Conservation (phyloP, 2,329 filamentous ascomycete species). For the Podosphaera fusca region DNA sequence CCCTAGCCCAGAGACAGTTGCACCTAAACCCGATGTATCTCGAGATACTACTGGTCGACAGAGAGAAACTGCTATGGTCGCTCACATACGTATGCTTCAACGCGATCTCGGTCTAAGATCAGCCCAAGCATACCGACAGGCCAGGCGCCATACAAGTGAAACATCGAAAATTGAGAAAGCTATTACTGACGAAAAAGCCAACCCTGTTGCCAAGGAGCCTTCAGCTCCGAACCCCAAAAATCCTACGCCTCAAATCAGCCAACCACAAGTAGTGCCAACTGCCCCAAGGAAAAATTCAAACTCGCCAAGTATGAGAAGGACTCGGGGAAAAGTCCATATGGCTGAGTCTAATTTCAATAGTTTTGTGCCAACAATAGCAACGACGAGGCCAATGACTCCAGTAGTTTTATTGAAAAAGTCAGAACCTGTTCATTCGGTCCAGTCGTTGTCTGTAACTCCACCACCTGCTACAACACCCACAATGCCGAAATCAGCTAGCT, state of each 20-base stretch:
- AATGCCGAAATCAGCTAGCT: neutral
- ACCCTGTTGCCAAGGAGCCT: conserved; percentile 5
- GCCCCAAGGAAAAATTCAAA: conserved; percentile 13
- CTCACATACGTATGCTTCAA: conserved; percentile 40
- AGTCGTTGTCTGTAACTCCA: conserved; percentile 12
- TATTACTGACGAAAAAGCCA: conserved; percentile 8
- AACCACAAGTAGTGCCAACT: conserved; percentile 9
- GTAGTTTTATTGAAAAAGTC: conserved; percentile 20
- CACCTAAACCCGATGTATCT: conserved; percentile 31
- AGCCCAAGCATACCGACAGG: conserved; percentile 35
- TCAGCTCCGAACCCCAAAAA: conserved; percentile 4
- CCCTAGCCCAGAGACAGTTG: conserved; percentile 11
- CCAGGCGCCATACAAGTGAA: conserved; percentile 26
- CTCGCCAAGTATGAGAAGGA: conserved; percentile 8
- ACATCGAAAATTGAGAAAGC: conserved; percentile 13
- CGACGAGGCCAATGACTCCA: conserved; percentile 14
- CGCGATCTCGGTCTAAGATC: conserved; percentile 42
- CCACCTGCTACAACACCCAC: conserved; percentile 6
- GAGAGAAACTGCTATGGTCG: conserved; percentile 26
- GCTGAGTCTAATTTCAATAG: conserved; percentile 11
- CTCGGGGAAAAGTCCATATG: conserved; percentile 18
- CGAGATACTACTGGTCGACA: conserved; percentile 16
- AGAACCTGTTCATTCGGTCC: conserved; percentile 12
- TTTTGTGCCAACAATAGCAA: conserved; percentile 4
- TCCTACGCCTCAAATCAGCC: neutral